A percentile compares a stretch with the other conserved stretches of the same genome.
Conservation (phyloP, 768 basidiomycete species). For the Boletus pseudo-olivaceus region DNA sequence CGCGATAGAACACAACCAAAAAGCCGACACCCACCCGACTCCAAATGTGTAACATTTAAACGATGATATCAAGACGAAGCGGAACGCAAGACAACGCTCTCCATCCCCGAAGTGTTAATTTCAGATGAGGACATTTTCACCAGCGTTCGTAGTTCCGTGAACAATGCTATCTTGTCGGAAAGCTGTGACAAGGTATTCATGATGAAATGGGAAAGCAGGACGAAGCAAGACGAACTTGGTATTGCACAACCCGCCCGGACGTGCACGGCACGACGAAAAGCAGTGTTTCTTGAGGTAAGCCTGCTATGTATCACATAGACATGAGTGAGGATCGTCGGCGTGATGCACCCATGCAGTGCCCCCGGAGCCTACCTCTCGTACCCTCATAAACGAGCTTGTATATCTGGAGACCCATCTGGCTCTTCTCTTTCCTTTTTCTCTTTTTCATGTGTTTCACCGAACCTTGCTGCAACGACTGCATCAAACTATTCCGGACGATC, state of each 20-base stretch:
- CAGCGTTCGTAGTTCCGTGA: constrained; percentile 33
- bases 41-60: not conserved
- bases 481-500: constrained; percentile 34
- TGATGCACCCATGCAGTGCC: not conserved
- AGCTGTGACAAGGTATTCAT: constrained; percentile 32
- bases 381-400: constrained; percentile 19
- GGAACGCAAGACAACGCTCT: not conserved
- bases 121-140: constrained; percentile 19
- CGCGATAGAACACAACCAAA: not conserved
- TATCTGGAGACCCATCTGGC: constrained; percentile 19
- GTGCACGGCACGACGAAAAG: constrained; percentile 78
- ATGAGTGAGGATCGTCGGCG: not conserved
- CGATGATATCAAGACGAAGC: not conserved
- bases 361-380: constrained; percentile 3
- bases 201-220: not conserved
- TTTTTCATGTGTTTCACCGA: constrained; percentile 2
- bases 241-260: constrained; percentile 68
- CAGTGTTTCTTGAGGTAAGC: constrained; percentile 47
- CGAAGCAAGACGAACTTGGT: constrained; percentile 49
- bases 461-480: constrained; percentile 20
- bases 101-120: constrained; percentile 11
- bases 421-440: constrained; percentile 9
- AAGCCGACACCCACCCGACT: not conserved
- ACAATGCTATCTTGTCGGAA: constrained; percentile 42
- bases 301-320: not conserved